A percentile compares a stretch with the other conserved stretches of the same genome.
phyloP scores from a whole-genome alignment of 1,284 basidiomycete species.

The Salmacisia buchloeana region DNA sequence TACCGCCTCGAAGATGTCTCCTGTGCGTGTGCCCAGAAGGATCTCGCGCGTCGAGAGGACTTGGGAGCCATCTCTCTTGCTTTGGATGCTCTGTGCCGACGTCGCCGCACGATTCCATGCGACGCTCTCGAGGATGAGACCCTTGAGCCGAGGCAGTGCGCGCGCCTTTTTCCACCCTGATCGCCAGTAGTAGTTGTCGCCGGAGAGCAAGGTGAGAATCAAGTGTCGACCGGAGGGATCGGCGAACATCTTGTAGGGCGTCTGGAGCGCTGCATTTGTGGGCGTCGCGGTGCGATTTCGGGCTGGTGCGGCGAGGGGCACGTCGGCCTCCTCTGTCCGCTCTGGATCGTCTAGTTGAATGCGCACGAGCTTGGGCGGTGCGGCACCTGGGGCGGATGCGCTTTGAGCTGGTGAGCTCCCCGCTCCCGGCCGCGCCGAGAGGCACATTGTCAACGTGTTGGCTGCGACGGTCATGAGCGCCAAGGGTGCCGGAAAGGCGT shows the following conservation, averaged over 20 bases:
- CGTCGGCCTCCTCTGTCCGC: slow-evolving; percentile 37
- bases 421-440: slow-evolving; percentile 34
- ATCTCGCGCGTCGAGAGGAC: slow-evolving; percentile 65
- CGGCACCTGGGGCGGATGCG: slow-evolving; percentile 11
- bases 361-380: slow-evolving; percentile 36
- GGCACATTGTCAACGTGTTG: slow-evolving; percentile 46
- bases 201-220: slow-evolving; percentile 74
- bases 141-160: slow-evolving; percentile 61
- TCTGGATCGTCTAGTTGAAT: slow-evolving; percentile 48
- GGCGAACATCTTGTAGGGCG: slow-evolving; percentile 33
- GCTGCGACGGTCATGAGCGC: slow-evolving; percentile 38
- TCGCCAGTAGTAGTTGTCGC: slow-evolving; percentile 81
- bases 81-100: background rate
- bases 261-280: slow-evolving; percentile 25
- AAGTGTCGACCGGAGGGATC: slow-evolving; percentile 89
- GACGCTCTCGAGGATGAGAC: slow-evolving; percentile 76
- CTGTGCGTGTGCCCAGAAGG: slow-evolving; percentile 67
- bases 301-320: slow-evolving; percentile 33
- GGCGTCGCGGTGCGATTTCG: slow-evolving; percentile 28
- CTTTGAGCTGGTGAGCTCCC: no score
- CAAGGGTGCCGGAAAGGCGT: slow-evolving; percentile 44
- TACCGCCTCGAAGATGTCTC: slow-evolving; percentile 56
- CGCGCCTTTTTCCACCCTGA: slow-evolving; percentile 41
- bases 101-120: slow-evolving; percentile 66
- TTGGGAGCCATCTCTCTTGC: slow-evolving; percentile 5